Evolutionary conservation across 768 basidiomycete species (phyloP).

Genomic region (Auricularia heimuer): DNA sequence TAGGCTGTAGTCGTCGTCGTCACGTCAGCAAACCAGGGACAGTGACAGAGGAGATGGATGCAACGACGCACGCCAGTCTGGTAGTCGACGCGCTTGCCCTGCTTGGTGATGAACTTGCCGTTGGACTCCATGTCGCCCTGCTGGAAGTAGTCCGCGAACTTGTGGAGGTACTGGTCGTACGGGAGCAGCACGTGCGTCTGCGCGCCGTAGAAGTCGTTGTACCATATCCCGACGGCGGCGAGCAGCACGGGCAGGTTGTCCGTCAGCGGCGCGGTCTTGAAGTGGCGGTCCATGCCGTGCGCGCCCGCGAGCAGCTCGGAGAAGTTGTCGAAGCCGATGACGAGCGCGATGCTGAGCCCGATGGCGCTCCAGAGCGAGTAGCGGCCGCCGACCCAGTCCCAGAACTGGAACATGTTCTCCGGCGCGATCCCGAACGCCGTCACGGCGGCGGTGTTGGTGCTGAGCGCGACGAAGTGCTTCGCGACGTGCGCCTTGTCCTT

Average conservation of each 20-base stretch:
- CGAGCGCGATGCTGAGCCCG: conserved; percentile 87
- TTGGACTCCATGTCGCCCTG: conserved; percentile 99
- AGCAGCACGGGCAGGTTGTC: conserved; percentile 86
- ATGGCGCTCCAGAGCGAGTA: conserved; percentile 99
- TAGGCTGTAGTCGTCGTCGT: conserved; percentile 46
- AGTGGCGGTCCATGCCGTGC: conserved; percentile 97
- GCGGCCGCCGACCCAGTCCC: conserved; percentile 99
- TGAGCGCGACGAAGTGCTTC: conserved; percentile 97
- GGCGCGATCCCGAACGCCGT: conserved; percentile 85
- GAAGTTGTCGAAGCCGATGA: conserved; percentile 92
- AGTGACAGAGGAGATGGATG: neutral
- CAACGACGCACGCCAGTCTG: conserved; percentile 74
- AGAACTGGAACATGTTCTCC: conserved; percentile 98
- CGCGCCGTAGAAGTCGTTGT: conserved; percentile 96
- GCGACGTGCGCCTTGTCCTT: conserved; percentile 87
- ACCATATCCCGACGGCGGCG: conserved; percentile 91
- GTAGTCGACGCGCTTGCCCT: conserved; percentile 85
- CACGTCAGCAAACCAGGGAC: neutral
- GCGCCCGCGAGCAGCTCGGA: conserved; percentile 83
- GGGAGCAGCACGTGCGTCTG: conserved; percentile 94
- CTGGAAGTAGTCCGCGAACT: conserved; percentile 99
- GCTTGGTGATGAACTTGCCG: conserved; percentile 93
- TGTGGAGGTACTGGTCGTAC: conserved; percentile 98
- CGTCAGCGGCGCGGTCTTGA: conserved; percentile 79
- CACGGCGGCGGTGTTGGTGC: conserved; percentile 91